Conservation (phyloP, 2,329 filamentous ascomycete genomes). For the Fusarium xyrophilum region DNA sequence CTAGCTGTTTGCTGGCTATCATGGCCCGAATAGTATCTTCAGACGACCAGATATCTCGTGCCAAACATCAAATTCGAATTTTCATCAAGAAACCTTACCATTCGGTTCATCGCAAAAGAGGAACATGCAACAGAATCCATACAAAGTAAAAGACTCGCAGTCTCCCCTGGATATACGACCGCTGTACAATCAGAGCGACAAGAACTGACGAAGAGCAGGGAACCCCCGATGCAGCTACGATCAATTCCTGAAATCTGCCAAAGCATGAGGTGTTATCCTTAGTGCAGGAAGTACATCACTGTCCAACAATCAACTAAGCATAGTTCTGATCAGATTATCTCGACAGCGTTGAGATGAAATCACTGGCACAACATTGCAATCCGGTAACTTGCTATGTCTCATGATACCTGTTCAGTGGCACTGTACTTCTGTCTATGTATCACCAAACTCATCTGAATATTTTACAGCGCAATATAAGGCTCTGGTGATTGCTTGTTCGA, state of each 20-base stretch:
- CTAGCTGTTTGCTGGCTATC: background rate
- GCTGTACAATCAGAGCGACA: background rate
- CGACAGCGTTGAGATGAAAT: background rate
- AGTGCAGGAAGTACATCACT: background rate
- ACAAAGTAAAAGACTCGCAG: background rate
- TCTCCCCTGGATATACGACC: too few species aligned
- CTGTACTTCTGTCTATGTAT: background rate
- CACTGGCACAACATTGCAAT: too few species aligned
- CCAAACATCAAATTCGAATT: fast-evolving
- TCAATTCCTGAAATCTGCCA: background rate
- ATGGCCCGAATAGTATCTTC: background rate
- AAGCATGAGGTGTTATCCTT: too few species aligned
- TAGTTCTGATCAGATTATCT: background rate
- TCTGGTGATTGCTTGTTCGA: background rate
- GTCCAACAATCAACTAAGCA: background rate
- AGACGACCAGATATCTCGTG: background rate
- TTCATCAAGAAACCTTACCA: too few species aligned
- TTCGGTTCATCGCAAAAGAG: background rate
- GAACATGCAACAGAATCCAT: background rate
- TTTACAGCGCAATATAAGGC: background rate
- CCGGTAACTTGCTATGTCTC: background rate
- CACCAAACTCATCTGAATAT: background rate
- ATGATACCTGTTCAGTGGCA: background rate
- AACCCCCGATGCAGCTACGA: background rate
- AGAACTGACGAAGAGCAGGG: background rate